Evolutionary conservation across 441 rosid genomes (phyloP).

Genomic region (Erysimum cheiri): DNA sequence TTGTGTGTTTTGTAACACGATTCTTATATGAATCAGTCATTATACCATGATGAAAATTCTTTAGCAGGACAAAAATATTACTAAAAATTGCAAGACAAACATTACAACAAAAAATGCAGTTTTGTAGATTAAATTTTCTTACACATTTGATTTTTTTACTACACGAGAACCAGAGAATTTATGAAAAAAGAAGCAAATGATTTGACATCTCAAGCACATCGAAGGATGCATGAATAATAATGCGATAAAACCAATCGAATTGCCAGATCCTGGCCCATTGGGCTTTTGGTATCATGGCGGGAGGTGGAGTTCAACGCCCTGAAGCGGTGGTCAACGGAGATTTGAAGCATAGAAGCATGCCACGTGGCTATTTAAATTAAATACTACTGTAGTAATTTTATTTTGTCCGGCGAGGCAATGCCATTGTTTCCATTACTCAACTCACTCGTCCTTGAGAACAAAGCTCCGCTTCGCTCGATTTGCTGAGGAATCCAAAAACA

Average conservation of each 20-base stretch:
- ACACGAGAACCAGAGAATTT: neutral
- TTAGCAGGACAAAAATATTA: neutral
- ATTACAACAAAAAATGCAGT: neutral
- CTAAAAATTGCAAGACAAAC: neutral
- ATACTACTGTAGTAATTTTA: neutral
- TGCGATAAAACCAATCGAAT: neutral
- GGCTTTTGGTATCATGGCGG: neutral
- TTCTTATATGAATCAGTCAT: neutral
- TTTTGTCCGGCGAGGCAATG: neutral
- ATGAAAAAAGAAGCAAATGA: neutral
- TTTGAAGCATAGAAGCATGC: neutral
- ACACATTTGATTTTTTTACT: neutral
- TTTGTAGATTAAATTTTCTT: neutral
- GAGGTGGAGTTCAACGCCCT: neutral
- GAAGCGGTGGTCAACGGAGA: neutral
- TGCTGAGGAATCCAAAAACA: neutral
- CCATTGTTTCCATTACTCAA: no score
- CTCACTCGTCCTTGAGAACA: neutral
- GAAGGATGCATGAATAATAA: no score
- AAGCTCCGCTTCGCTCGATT: conserved; percentile 16
- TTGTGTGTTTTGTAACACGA: neutral
- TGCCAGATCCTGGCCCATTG: conserved; percentile 14
- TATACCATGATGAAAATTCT: neutral
- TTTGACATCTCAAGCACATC: conserved; percentile 4
- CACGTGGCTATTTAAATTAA: conserved; percentile 1